phyloP scores from a whole-genome alignment of 2,329 filamentous ascomycete genomes.

The Thelonectria olida region DNA sequence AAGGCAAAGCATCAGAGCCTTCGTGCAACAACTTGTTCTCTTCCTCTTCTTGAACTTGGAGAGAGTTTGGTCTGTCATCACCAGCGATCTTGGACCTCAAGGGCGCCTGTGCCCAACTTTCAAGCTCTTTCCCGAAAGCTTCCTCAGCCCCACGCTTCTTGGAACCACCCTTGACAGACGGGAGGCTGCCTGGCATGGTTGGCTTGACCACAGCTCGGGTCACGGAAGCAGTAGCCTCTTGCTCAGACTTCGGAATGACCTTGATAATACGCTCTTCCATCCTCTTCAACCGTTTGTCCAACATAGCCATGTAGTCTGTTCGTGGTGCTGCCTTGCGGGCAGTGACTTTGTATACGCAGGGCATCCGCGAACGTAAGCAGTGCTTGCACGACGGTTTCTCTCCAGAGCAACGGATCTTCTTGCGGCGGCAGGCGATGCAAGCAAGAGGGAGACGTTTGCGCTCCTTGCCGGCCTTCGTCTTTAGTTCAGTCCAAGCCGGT shows the following conservation, averaged over 20 bases:
- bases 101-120: conserved; percentile 77
- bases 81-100: conserved; percentile 60
- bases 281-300: conserved; percentile 92
- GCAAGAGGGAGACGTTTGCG: conserved; percentile 91
- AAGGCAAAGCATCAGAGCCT: conserved; percentile 82
- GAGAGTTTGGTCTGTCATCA: conserved; percentile 55
- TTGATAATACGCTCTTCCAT: conserved; percentile 99
- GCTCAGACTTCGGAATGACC: conserved; percentile 87
- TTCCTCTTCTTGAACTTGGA: conserved; percentile 71
- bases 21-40: conserved; percentile 83
- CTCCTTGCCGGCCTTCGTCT: conserved; percentile 94
- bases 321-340: conserved; percentile 92
- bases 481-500: conserved; percentile 82
- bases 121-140: conserved; percentile 84
- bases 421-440: conserved; percentile 93
- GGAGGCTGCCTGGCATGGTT: conserved; percentile 65
- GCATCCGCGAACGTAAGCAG: conserved; percentile 89
- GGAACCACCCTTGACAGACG: conserved; percentile 54
- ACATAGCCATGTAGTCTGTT: conserved; percentile 99
- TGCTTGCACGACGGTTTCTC: conserved; percentile 99
- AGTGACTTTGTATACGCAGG: conserved; percentile 97
- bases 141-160: conserved; percentile 90
- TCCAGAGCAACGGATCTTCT: conserved; percentile 97
- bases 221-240: conserved; percentile 72
- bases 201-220: conserved; percentile 88